A percentile compares a stretch with the other conserved stretches of the same genome.
Evolutionary conservation across 495 filamentous ascomycete genomes (phyloP).

Genomic region (Aspergillus baeticus): DNA sequence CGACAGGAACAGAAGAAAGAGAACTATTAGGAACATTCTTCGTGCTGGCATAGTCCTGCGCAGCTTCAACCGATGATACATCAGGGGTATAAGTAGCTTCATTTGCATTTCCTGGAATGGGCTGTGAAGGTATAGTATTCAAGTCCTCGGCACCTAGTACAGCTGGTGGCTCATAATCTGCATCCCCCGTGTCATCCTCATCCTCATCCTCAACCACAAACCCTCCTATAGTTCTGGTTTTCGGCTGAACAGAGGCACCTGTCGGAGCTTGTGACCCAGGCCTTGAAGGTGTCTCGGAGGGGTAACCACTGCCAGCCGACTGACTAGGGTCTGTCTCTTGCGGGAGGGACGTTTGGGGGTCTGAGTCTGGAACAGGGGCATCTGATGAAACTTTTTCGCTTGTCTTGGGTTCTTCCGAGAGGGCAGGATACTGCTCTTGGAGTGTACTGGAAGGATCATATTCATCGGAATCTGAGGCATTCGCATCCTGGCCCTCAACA

Average conservation of each 20-base stretch:
- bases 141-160: constrained; percentile 47
- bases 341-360: constrained; percentile 20
- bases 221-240: constrained; percentile 72
- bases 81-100: constrained; percentile 56
- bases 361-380: constrained; percentile 20
- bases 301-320: constrained; percentile 23
- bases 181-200: constrained; percentile 48
- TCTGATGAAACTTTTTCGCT: constrained; percentile 24
- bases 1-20: constrained; percentile 46
- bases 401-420: constrained; percentile 26
- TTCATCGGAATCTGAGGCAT: constrained; percentile 54
- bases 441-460: constrained; percentile 54
- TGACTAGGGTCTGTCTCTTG: constrained; percentile 32
- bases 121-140: constrained; percentile 49
- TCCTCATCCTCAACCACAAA: constrained; percentile 78
- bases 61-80: constrained; percentile 57
- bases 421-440: constrained; percentile 40
- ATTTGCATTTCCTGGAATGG: constrained; percentile 57
- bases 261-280: constrained; percentile 41
- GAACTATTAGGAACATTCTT: constrained; percentile 53
- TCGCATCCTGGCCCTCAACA: constrained; percentile 45
- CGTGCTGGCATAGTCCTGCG: constrained; percentile 52
- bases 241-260: constrained; percentile 39
- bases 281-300: constrained; percentile 37
- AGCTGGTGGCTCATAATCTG: constrained; percentile 56